Evolutionary conservation across 1,284 basidiomycete genomes (phyloP).

Genomic region (Athelia sp.): DNA sequence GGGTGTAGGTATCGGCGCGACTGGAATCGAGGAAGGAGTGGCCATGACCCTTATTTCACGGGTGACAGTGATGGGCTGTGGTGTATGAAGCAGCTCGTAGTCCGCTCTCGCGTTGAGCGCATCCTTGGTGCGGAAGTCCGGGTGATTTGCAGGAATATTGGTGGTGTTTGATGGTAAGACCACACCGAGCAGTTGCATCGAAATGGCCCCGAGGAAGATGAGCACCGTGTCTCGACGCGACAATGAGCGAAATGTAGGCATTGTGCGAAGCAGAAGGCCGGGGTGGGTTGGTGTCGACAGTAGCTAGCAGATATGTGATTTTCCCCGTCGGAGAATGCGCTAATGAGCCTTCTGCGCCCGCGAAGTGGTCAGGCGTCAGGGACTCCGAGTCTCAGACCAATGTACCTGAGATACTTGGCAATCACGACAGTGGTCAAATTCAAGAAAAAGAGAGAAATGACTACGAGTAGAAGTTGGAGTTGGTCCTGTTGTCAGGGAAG

Average conservation of each 20-base stretch:
- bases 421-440: too few species aligned
- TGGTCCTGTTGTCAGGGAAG: too few species aligned
- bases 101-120: background rate
- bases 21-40: background rate
- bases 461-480: too few species aligned
- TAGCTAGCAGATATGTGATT: too few species aligned
- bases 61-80: constrained; percentile 20
- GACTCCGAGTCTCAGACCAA: too few species aligned
- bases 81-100: constrained; percentile 26
- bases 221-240: constrained; percentile 44
- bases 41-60: background rate
- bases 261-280: too few species aligned
- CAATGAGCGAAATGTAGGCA: constrained; percentile 17
- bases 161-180: background rate
- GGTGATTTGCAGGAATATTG: constrained; percentile 19
- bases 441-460: too few species aligned
- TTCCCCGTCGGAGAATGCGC: too few species aligned
- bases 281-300: too few species aligned
- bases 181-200: constrained; percentile 37
- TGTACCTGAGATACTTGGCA: too few species aligned
- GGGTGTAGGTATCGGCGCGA: constrained; percentile 2
- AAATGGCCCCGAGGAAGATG: constrained; percentile 42
- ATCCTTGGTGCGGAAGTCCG: background rate
- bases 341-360: too few species aligned
- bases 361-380: too few species aligned